A percentile compares a stretch with the other conserved stretches of the same genome.
phyloP scores from a whole-genome alignment of 2,329 filamentous ascomycete species.

The Paramyrothecium roridum region DNA sequence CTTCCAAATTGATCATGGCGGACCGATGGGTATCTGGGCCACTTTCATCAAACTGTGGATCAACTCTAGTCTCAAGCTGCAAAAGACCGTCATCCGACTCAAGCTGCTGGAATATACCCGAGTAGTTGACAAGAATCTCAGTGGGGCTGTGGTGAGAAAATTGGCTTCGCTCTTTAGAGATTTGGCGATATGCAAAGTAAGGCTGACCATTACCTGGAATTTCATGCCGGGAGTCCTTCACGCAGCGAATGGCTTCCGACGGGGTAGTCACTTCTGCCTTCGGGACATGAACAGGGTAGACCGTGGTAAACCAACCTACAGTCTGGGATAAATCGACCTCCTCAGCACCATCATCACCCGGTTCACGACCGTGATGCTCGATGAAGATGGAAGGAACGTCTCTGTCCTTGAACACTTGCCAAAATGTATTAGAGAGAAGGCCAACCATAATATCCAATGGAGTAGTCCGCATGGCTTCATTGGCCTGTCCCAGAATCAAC shows the following conservation, averaged over 20 bases:
- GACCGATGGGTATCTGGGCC: not conserved
- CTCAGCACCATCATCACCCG: constrained; percentile 19
- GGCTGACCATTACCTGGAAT: too few species aligned
- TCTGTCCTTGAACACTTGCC: constrained; percentile 22
- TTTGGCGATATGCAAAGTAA: too few species aligned
- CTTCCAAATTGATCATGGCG: not conserved
- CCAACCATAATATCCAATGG: constrained; percentile 28
- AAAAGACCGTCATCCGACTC: constrained; percentile 4
- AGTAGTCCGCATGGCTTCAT: constrained; percentile 22
- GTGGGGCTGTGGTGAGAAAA: too few species aligned
- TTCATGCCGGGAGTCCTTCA: too few species aligned
- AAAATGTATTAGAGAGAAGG: constrained; percentile 22
- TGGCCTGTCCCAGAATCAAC: constrained; percentile 13
- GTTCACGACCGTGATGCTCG: constrained; percentile 31
- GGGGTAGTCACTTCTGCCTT: too few species aligned
- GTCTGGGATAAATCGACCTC: constrained; percentile 28
- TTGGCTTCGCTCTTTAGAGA: too few species aligned
- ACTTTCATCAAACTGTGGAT: not conserved
- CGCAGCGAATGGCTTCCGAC: too few species aligned
- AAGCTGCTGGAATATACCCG: constrained; percentile 16
- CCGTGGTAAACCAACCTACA: constrained; percentile 34
- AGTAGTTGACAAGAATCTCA: constrained; percentile 20
- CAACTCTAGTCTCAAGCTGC: not conserved
- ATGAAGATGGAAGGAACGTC: constrained; percentile 22
- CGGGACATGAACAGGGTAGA: constrained; percentile 4